Conservation (phyloP, 1,139 yeast species). For the Nakaseomyces delphensis region DNA sequence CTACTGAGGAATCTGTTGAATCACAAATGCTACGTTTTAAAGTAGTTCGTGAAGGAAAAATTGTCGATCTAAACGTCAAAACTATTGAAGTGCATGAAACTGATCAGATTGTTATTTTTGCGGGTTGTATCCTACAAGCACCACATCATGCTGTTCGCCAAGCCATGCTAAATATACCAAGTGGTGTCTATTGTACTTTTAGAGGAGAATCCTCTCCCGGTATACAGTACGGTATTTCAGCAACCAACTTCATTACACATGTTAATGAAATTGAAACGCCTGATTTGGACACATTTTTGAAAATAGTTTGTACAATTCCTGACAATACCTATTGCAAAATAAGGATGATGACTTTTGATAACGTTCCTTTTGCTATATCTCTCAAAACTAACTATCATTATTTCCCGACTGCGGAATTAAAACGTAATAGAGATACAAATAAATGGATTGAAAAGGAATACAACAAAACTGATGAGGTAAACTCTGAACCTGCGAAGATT, state of each 20-base stretch:
- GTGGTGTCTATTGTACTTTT: slow-evolving; percentile 68
- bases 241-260: slow-evolving; percentile 81
- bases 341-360: slow-evolving; percentile 75
- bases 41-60: slow-evolving; percentile 53
- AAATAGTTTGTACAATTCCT: slow-evolving; percentile 55
- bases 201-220: slow-evolving; percentile 80
- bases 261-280: slow-evolving; percentile 71
- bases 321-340: slow-evolving; percentile 76
- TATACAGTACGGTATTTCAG: slow-evolving; percentile 67
- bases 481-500: not conserved
- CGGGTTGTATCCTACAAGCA: slow-evolving; percentile 62
- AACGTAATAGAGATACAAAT: slow-evolving; percentile 37
- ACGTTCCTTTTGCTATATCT: slow-evolving; percentile 76
- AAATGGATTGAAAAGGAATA: slow-evolving; percentile 46
- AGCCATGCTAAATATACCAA: slow-evolving; percentile 68
- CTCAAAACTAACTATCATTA: slow-evolving; percentile 85
- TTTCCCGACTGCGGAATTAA: slow-evolving; percentile 72
- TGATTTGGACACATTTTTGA: slow-evolving; percentile 55
- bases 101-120: slow-evolving; percentile 64
- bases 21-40: slow-evolving; percentile 44
- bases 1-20: slow-evolving; percentile 24
- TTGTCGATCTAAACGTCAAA: slow-evolving; percentile 51
- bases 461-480: slow-evolving; percentile 11
- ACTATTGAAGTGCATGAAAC: slow-evolving; percentile 53
- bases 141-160: slow-evolving; percentile 71